Percentiles rank a stretch among this genome's conserved stretches.
Evolutionary conservation across 768 basidiomycete species (phyloP).

Genomic region (Rhizopogon roseolus): DNA sequence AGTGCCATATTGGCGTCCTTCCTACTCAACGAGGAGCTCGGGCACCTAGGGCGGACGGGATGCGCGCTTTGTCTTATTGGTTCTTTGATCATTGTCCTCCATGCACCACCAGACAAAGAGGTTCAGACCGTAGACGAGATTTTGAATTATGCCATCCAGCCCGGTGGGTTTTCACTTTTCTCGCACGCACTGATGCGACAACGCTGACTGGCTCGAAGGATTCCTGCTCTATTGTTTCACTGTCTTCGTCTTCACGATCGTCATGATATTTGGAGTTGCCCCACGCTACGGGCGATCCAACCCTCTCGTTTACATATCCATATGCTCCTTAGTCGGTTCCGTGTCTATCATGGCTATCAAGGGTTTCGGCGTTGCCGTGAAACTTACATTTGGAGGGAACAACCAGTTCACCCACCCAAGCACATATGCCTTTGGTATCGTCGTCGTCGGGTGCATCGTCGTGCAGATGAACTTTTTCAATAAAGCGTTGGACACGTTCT

Average conservation of each 20-base stretch:
- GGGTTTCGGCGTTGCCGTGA: slow-evolving; percentile 95
- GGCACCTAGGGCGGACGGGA: slow-evolving; percentile 85
- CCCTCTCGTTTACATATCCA: slow-evolving; percentile 90
- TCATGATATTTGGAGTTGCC: slow-evolving; percentile 84
- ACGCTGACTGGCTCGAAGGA: slow-evolving; percentile 41
- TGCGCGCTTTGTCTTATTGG: slow-evolving; percentile 83
- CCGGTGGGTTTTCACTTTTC: slow-evolving; percentile 49
- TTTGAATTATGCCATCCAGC: slow-evolving; percentile 86
- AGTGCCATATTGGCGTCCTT: slow-evolving; percentile 94
- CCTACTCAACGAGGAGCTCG: slow-evolving; percentile 88
- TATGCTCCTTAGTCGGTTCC: slow-evolving; percentile 93
- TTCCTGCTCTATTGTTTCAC: slow-evolving; percentile 90
- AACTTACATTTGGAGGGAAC: slow-evolving; percentile 86
- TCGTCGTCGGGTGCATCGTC: slow-evolving; percentile 79
- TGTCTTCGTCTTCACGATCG: slow-evolving; percentile 71
- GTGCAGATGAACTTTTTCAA: slow-evolving; percentile 98
- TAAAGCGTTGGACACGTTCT: slow-evolving; percentile 95
- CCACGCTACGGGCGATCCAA: slow-evolving; percentile 85
- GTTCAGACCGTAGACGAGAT: slow-evolving; percentile 93
- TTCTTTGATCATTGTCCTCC: slow-evolving; percentile 90
- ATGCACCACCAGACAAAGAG: slow-evolving; percentile 94
- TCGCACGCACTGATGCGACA: background rate
- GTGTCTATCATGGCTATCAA: slow-evolving; percentile 99
- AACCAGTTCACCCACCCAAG: slow-evolving; percentile 94
- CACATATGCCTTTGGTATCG: slow-evolving; percentile 92